Percentiles rank a stretch among this genome's conserved stretches.
Evolutionary conservation across 805 yeast genomes (phyloP).

Genomic region (Cyberlindnera saturnus): DNA sequence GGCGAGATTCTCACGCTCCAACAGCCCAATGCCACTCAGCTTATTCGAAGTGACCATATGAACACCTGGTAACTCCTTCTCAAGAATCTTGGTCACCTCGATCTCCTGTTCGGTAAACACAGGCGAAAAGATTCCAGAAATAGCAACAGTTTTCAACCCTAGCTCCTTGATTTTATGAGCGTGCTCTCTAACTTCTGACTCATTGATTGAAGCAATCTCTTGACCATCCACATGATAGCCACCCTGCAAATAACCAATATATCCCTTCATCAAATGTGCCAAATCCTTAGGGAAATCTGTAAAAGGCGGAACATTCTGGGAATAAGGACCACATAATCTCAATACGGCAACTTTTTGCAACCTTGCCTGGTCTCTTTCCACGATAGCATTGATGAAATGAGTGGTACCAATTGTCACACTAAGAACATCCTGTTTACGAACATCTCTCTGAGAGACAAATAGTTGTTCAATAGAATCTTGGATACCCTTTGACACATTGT

Average conservation of each 20-base stretch:
- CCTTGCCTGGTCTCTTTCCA: constrained; percentile 38
- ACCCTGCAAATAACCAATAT: constrained; percentile 32
- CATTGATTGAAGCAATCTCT: constrained; percentile 29
- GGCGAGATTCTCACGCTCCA: constrained; percentile 43
- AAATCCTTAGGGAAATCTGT: constrained; percentile 39
- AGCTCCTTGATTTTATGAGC: constrained; percentile 26
- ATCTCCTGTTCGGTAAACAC: constrained; percentile 34
- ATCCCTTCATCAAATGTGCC: constrained; percentile 29
- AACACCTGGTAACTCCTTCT: constrained; percentile 28
- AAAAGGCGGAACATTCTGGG: constrained; percentile 33
- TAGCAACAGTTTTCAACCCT: constrained; percentile 33
- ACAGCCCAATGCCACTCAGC: constrained; percentile 37
- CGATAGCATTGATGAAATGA: constrained; percentile 45
- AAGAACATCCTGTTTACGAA: constrained; percentile 26
- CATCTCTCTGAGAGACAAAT: constrained; percentile 19
- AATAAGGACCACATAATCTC: constrained; percentile 40
- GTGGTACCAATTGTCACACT: constrained; percentile 48
- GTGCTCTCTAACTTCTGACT: constrained; percentile 25
- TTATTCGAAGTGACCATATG: constrained; percentile 33
- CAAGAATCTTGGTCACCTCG: constrained; percentile 28
- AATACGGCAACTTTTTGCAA: constrained; percentile 39
- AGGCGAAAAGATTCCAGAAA: constrained; percentile 37
- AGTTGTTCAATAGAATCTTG: constrained; percentile 29
- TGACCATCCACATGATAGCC: constrained; percentile 40
- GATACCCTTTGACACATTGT: constrained; percentile 39